Base-by-base conservation (phyloP, 345 rosid species). In the Turritis glabra region DNA sequence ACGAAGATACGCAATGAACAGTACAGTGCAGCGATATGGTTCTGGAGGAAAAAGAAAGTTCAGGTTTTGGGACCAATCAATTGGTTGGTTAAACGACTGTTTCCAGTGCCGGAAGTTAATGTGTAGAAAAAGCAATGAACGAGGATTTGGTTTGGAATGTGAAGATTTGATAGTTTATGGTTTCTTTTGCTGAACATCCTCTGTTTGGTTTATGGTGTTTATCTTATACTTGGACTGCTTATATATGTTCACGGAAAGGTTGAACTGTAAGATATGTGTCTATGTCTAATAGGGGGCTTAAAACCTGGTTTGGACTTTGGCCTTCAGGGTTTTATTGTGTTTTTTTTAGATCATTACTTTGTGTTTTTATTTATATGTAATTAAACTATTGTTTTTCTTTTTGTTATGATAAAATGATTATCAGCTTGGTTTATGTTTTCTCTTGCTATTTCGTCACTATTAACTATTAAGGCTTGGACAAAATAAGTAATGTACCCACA, bases 1-100 rank as follows among this genome's bases (percentile, higher is more conserved):
- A 84, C 80, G 22, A 89, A 69, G 76, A 92, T 95, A 58, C 93
- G 99, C 48, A 88, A 92, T 5, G 98, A 95, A 76, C 92, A 95
- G 35, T 95, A 95, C 80, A 84, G 84, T 30, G 97, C 94, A 11
- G 99, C 99, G 43, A 95, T 95, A 47, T 90, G 97, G 98, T 95
- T 92, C 86, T 95, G 99, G 99, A 80, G 88, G 74, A 84, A 84
- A 85, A 88, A 89, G 76, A 88, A 90, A 80, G 85, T 85, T 5
- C 83, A 88, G 82, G 80, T 92, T n/a, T 67, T 83, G 14, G 84
- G 94, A 69, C 99, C 98, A 10, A 2, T 95, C 41, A 89, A 82
- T 37, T 92, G 96, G 98, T 78, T 95, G 54, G 77, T 77, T 17
- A 85, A 85, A 75, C 76, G 86, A 18, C 25, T 92, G 56, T 95